phyloP scores from a whole-genome alignment of 2,329 filamentous ascomycete species.

The Penicillium sp. region DNA sequence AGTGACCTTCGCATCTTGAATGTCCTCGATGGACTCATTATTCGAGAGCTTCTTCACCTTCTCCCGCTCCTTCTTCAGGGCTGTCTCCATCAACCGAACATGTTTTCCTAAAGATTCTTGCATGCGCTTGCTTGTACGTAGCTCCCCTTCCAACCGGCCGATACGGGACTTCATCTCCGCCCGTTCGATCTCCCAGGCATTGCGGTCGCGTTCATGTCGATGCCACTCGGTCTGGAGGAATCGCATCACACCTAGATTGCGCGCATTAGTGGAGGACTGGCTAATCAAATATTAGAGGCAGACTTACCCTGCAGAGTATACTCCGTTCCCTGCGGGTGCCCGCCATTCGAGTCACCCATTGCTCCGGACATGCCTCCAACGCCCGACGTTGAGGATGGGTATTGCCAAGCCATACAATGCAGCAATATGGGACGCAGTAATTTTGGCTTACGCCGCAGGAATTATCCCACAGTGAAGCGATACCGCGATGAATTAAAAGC shows the following conservation, averaged over 20 bases:
- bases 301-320: conserved; percentile 70
- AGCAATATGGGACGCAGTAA: conserved; percentile 6
- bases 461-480: conserved; percentile 1
- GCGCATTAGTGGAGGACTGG: neutral
- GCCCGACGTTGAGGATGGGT: conserved; percentile 59
- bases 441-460: neutral
- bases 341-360: conserved; percentile 46
- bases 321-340: conserved; percentile 65
- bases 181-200: conserved; percentile 98
- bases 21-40: conserved; percentile 54
- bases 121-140: conserved; percentile 80
- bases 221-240: conserved; percentile 99
- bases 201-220: conserved; percentile 93
- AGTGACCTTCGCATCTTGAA: conserved; percentile 48
- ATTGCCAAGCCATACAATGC: conserved; percentile 68
- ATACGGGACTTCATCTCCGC: conserved; percentile 99
- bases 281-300: neutral
- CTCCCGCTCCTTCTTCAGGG: conserved; percentile 77
- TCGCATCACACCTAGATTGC: conserved; percentile 82
- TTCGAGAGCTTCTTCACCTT: conserved; percentile 62
- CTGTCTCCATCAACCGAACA: conserved; percentile 83
- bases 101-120: conserved; percentile 91
- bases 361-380: conserved; percentile 56
- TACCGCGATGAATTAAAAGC: conserved; percentile 3
- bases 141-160: conserved; percentile 87